Evolutionary conservation across 768 basidiomycete species (phyloP).

Genomic region (Xerocomellus dryophilus): DNA sequence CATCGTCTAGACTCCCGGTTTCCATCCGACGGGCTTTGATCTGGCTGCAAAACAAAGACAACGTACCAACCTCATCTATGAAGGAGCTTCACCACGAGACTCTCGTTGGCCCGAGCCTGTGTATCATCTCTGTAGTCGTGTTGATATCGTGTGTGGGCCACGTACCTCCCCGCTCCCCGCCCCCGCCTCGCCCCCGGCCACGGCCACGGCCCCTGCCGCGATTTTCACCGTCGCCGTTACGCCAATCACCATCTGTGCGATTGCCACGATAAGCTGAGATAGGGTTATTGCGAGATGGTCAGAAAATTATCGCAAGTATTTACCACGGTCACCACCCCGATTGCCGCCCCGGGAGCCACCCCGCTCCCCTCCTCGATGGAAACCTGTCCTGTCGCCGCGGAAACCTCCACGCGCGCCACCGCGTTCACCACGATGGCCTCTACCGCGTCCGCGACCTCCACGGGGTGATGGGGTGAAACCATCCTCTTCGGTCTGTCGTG

Average conservation of each 20-base stretch:
- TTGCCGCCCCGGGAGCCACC: slow-evolving; percentile 35
- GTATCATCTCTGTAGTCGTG: neutral
- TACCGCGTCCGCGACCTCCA: slow-evolving; percentile 48
- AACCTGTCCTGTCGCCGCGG: slow-evolving; percentile 36
- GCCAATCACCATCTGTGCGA: slow-evolving; percentile 43
- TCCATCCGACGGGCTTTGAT: neutral
- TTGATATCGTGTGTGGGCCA: neutral
- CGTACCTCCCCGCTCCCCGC: slow-evolving; percentile 42
- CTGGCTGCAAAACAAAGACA: neutral
- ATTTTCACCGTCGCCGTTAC: slow-evolving; percentile 42
- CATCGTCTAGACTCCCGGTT: neutral
- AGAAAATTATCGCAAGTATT: neutral
- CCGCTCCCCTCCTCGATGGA: slow-evolving; percentile 38
- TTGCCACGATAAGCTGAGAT: slow-evolving; percentile 17
- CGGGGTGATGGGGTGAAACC: slow-evolving; percentile 53
- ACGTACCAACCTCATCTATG: slow-evolving; percentile 6
- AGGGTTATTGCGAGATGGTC: neutral
- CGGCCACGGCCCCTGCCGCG: slow-evolving; percentile 43
- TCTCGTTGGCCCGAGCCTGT: slow-evolving; percentile 25
- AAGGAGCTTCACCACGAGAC: slow-evolving; percentile 16
- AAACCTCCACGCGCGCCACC: slow-evolving; percentile 41
- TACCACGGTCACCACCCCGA: slow-evolving; percentile 31
- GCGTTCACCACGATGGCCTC: slow-evolving; percentile 41
- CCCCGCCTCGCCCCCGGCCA: slow-evolving; percentile 42
- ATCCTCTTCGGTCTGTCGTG: slow-evolving; percentile 47